phyloP scores from a whole-genome alignment of 78 protist species.

The Planoprotostelium fungivorum region DNA sequence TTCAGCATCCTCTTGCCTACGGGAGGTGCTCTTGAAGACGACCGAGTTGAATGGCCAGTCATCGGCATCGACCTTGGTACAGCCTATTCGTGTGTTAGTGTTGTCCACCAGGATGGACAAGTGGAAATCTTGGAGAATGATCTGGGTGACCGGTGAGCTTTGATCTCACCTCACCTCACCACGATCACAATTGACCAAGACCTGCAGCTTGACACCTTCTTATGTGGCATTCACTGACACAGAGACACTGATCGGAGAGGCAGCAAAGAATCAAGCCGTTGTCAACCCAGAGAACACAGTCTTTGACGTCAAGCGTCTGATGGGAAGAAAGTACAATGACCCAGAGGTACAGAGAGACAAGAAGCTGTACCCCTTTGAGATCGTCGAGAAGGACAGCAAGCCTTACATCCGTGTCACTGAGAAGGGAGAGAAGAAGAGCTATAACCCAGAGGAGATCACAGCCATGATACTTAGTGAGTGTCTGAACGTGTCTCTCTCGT shows the following conservation, averaged over 20 bases:
- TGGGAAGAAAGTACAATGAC: slow-evolving; percentile 25
- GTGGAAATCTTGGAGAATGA: slow-evolving; percentile 94
- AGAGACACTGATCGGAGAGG: slow-evolving; percentile 57
- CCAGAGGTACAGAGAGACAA: slow-evolving; percentile 87
- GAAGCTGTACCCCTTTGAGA: too few species aligned
- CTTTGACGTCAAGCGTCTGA: slow-evolving; percentile 69
- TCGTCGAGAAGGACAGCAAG: slow-evolving; percentile 71
- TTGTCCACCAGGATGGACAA: slow-evolving; percentile 82
- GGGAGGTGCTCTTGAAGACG: too few species aligned
- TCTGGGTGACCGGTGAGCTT: slow-evolving; percentile 94
- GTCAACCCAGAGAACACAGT: slow-evolving; percentile 79
- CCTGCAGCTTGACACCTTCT: slow-evolving; percentile 80
- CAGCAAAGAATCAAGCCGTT: slow-evolving; percentile 73
- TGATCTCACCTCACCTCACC: neutral
- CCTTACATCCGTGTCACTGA: slow-evolving; percentile 78
- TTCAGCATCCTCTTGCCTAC: too few species aligned
- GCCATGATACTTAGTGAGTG: slow-evolving; percentile 33
- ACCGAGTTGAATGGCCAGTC: too few species aligned
- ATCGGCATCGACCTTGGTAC: slow-evolving; percentile 99
- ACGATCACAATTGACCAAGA: neutral
- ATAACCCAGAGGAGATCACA: slow-evolving; percentile 38
- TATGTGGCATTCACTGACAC: slow-evolving; percentile 77
- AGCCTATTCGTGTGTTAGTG: slow-evolving; percentile 98
- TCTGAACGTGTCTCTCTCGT: neutral
- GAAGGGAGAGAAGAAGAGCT: slow-evolving; percentile 81